A percentile compares a stretch with the other conserved stretches of the same genome.
Conservation (phyloP, 2,329 filamentous ascomycete species). For the Anisogramma anomala region DNA sequence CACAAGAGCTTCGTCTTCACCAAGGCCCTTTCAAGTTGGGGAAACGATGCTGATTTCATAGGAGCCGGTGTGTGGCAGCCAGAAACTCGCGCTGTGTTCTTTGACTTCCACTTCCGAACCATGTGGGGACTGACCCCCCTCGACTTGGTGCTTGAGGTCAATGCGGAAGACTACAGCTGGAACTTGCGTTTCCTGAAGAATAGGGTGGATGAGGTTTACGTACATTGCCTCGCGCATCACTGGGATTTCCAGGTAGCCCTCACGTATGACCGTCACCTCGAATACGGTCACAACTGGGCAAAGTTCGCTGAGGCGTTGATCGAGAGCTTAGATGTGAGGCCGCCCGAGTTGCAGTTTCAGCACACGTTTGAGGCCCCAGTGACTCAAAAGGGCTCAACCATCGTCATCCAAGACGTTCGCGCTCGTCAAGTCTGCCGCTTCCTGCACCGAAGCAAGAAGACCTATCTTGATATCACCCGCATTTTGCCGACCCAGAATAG, state of each 20-base stretch:
- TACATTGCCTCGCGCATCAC: conserved; percentile 22
- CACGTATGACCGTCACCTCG: conserved; percentile 14
- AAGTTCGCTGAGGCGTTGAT: conserved; percentile 19
- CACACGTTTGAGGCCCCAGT: conserved; percentile 1
- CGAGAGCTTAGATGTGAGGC: conserved; percentile 16
- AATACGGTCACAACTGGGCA: conserved; percentile 16
- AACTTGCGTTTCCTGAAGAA: conserved; percentile 16
- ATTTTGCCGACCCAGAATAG: conserved; percentile 3
- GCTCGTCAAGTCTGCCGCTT: conserved; percentile 8
- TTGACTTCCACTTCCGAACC: conserved; percentile 17
- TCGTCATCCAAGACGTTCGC: conserved; percentile 5
- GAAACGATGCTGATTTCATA: conserved; percentile 17
- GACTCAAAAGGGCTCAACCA: neutral
- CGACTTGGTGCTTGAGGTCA: conserved; percentile 18
- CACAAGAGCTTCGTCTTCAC: conserved; percentile 19
- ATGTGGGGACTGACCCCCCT: neutral
- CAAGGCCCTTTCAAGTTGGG: conserved; percentile 20
- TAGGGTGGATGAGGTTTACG: conserved; percentile 15
- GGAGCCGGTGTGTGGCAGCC: conserved; percentile 16
- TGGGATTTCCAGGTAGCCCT: conserved; percentile 22
- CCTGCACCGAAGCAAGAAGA: conserved; percentile 9
- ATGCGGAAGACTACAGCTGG: conserved; percentile 17
- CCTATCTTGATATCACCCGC: conserved; percentile 17
- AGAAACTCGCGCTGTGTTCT: neutral
- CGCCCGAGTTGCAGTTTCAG: conserved; percentile 1